Base-by-base conservation (phyloP, 75 land plant genomes). In the Adiantum capillusveneris region DNA sequence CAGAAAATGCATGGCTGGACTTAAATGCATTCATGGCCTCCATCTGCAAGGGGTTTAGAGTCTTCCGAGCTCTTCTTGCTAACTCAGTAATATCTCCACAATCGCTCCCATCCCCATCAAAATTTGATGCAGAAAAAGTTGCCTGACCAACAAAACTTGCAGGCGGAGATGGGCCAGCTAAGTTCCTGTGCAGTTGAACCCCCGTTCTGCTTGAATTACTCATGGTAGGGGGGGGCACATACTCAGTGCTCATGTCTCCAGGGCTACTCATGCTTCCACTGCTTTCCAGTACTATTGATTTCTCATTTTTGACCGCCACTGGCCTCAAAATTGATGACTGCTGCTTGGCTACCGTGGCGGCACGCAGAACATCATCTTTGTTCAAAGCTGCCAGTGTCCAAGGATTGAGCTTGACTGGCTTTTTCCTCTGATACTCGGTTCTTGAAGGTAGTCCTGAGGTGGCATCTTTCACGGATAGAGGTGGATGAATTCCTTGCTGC, bases 361-460 rank as follows among this genome's bases (percentile, higher is more conserved):
- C 90, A 63, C 79, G 78, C 51, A 90, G 74, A 34, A 81, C 87
- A 36, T 93, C 98, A 62, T 89, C 98, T 49, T 82, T 82, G 57
- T 92, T 85, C n/a, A 92, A 56, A 6, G 82, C 75, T 16, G 97
- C 97, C 11, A 92, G 69, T 28, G 87, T 67, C 97, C 97, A 92
- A 0, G 97, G 96, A 58, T 84, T 92, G 18, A 93, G 89, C 69
- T 71, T 89, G 7, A 93, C 95, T 21, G 75, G 36, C 19, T 29
- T 58, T 39, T 58, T 58, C 49, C 49, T 46, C 14, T 20, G 5
- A 14, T 7, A 46, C 5, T 46, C n/a, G 5, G 17, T 20, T 14
- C 14, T 46, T 46, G 49, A 46, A 46, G 49, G 21, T 9, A 39
- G 12, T 46, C 49, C 49, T 17, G 17, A 46, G 14, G 21, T 17